Evolutionary conservation across 768 basidiomycete species (phyloP), one percentile per base, ranked within the genome.

Genomic region (Mycena kentingensis): DNA sequence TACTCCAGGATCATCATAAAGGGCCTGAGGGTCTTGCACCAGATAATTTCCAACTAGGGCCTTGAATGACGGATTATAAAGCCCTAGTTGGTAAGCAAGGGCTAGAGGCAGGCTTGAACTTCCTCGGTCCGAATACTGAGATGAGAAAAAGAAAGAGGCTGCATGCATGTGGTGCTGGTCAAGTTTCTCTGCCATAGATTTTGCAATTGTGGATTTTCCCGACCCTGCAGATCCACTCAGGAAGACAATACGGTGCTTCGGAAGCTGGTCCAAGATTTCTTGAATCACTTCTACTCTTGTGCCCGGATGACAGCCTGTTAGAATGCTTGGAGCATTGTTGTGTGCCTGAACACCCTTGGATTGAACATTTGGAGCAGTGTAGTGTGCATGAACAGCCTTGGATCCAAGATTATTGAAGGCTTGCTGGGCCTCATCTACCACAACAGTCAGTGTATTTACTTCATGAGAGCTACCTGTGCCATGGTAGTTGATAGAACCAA

Each of bases 101-200:
- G 46, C 26, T 13, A 48, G 34, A 2, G 52, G 31, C 4, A 54
- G 3, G 15, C 32, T 8, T 15, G 16, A 12, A 3, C 21, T 10
- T 5, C 22, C 36, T 13, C 52, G 37, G 0, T 43, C 52, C 27
- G 37, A 22, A 29, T 39, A 48, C 15, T 43, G 11, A 6, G 28
- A n/a, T 4, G 52, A 54, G 31, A 54, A 54, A 28, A 54, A 54
- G 16, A 54, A 54, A 1, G 52, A 54, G 5, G 52, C 52, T 4
- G 19, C 52, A 6, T n/a, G 19, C 13, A 38, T 12, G 11, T 10
- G 7, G 12, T 19, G 12, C 13, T 39, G 38, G 0, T 24, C 52
- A 4, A 54, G 32, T 12, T 34, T 12, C 15, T 26, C 35, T 18
- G 50, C 49, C 35, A 52, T 24, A 24, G 6, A 47, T 29, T 46